A percentile compares a stretch with the other conserved stretches of the same genome.
phyloP scores from a whole-genome alignment of 352 stramenopile genomes.

The Phytophthora pistaciae region DNA sequence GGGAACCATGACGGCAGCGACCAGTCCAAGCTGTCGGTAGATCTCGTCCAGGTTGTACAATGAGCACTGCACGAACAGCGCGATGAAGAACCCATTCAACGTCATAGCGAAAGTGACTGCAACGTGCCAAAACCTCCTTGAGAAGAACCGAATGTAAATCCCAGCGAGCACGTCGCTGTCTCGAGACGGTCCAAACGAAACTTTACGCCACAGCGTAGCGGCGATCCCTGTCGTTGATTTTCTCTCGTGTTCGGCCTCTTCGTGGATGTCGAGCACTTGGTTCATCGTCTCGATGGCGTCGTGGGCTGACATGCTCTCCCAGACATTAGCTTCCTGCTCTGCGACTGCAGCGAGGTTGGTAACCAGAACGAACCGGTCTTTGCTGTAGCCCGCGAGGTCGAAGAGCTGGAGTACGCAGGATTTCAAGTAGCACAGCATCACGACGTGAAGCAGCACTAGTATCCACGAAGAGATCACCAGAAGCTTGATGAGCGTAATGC shows the following conservation, averaged over 20 bases:
- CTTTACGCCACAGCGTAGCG: slow-evolving; percentile 7
- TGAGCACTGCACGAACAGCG: slow-evolving; percentile 65
- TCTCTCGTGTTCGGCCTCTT: slow-evolving; percentile 23
- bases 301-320: slow-evolving; percentile 17
- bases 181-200: slow-evolving; percentile 7
- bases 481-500: slow-evolving; percentile 30
- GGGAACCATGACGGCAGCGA: slow-evolving; percentile 38
- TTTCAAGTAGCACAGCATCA: slow-evolving; percentile 50
- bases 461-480: slow-evolving; percentile 40
- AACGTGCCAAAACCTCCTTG: slow-evolving; percentile 64
- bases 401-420: slow-evolving; percentile 41
- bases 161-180: slow-evolving; percentile 6
- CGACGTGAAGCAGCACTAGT: slow-evolving; percentile 37
- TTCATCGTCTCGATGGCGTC: slow-evolving; percentile 23
- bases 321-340: slow-evolving; percentile 19
- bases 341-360: slow-evolving; percentile 20
- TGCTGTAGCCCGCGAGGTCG: slow-evolving; percentile 31
- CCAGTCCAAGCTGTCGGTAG: slow-evolving; percentile 36
- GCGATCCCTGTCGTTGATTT: slow-evolving; percentile 1
- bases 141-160: slow-evolving; percentile 52
- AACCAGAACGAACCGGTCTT: slow-evolving; percentile 33
- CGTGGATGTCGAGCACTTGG: slow-evolving; percentile 21
- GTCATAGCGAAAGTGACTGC: slow-evolving; percentile 58
- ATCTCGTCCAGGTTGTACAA: slow-evolving; percentile 51
- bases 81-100: slow-evolving; percentile 69